Base-by-base conservation (phyloP, 208 protist species). In the Giardia muris region DNA sequence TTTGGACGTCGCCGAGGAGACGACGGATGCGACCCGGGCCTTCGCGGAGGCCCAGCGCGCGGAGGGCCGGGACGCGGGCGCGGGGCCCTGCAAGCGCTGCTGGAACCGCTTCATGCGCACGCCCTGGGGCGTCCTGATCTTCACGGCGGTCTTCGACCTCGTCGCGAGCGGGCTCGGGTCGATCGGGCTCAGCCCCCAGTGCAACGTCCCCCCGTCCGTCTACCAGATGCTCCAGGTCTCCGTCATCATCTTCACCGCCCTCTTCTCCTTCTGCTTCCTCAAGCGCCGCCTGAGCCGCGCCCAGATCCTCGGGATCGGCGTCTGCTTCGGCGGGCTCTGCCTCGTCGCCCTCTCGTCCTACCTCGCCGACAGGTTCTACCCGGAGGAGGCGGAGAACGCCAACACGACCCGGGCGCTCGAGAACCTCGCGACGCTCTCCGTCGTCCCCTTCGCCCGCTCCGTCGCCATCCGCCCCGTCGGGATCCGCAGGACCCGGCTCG, bases 151-250 rank as follows among this genome's bases (percentile, higher is more conserved):
- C 39, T 89, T 89, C 45, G 86, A 89, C 45, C 86, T 89, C 42
- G 19, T 43, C n/a, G 86, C 86, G 19, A 45, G 19, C 42, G 86
- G 86, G 19, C 42, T 89, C 4, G 42, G 4, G 4, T 89, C 86
- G n/a, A 43, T 89, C 45, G 86, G 86, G 42, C 42, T 89, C 19
- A 76, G 57, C 57, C 30, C 57, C 30, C 4, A 45, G 39, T 89
- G 4, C 19, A 43, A 43, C 42, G 86, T 89, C 19, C 86, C 86
- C n/a, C 19, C 86, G 4, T 89, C 86, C 4, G 86, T 89, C 42
- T 89, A 89, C 42, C 42, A 89, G 45, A 89, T 89, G 86, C 86
- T 89, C 42, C 4, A 89, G 19, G 86, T 22, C 42, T 4, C 86
- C 42, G 45, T 89, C 42, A 43, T 89, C 42, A 89, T 89, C n/a